Evolutionary conservation across 352 stramenopile species (phyloP).

Genomic region (Pythium chondricola): DNA sequence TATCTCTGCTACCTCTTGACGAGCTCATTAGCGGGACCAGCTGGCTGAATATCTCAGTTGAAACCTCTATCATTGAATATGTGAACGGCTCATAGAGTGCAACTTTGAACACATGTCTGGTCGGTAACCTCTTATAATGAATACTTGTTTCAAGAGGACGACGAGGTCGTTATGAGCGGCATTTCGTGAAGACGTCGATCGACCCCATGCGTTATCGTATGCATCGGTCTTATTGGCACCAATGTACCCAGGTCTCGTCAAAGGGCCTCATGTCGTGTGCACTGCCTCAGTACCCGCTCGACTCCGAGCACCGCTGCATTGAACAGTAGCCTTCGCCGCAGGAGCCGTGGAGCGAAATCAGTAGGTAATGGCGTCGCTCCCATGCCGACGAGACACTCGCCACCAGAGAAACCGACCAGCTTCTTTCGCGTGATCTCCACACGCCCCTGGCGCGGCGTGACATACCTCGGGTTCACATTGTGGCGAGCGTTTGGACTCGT

Average conservation of each 20-base stretch:
- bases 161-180: not conserved
- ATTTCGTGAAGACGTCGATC: not conserved
- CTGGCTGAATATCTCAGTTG: not conserved
- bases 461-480: constrained; percentile 39
- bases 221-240: not conserved
- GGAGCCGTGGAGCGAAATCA: not conserved
- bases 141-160: not conserved
- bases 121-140: not conserved
- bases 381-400: constrained; percentile 1
- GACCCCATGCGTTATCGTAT: not conserved
- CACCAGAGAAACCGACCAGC: not conserved
- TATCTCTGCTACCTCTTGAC: not conserved
- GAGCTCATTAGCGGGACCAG: too few relatives aligned
- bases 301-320: not conserved
- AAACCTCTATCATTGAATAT: not conserved
- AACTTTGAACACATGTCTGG: not conserved
- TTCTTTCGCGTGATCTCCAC: not conserved
- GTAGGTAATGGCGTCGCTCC: not conserved
- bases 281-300: not conserved
- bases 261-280: not conserved
- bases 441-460: constrained; percentile 32
- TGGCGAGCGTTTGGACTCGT: constrained; percentile 26
- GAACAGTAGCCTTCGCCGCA: not conserved
- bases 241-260: too few relatives aligned
- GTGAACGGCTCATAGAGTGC: not conserved